Conservation (phyloP, 306 rosid species). For the Albizia julibrissin region DNA sequence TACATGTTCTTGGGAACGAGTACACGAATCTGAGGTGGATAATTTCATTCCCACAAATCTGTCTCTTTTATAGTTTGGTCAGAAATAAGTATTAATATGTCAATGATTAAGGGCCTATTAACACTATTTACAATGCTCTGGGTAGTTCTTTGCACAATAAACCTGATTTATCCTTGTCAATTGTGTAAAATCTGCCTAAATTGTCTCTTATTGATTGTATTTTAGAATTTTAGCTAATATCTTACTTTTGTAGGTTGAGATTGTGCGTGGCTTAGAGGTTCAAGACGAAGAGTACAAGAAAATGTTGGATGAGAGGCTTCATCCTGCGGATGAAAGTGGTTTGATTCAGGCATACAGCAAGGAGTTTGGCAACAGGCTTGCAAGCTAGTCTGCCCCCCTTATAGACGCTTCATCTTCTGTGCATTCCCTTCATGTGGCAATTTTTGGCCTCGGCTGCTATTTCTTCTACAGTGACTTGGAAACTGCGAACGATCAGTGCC, state of each 20-base stretch:
- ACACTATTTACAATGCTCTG: not conserved
- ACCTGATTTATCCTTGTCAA: not conserved
- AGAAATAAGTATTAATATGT: not conserved
- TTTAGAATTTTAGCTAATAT: not conserved
- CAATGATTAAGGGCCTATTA: constrained; percentile 4
- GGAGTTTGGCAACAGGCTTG: constrained; percentile 61
- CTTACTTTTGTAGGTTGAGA: constrained; percentile 62
- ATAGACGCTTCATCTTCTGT: not conserved
- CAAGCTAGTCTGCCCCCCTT: constrained; percentile 41
- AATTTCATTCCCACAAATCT: not conserved
- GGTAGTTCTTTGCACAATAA: not conserved
- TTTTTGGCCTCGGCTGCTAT: not conserved
- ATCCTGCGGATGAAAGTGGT: constrained; percentile 49
- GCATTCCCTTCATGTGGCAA: not conserved
- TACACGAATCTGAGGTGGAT: not conserved
- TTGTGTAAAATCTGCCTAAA: not conserved
- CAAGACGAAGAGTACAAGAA: constrained; percentile 76
- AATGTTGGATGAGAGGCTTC: constrained; percentile 70
- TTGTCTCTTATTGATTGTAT: constrained; percentile 20
- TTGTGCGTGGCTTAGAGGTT: constrained; percentile 65
- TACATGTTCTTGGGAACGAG: constrained; percentile 10
- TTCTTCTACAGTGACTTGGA: not conserved
- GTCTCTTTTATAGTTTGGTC: constrained; percentile 9
- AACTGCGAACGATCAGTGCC: constrained; percentile 9
- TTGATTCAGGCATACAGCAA: constrained; percentile 60